Percentiles rank a stretch among this genome's conserved stretches.
phyloP scores from a whole-genome alignment of 208 protist genomes.

The Chromosphaera perkinsii region DNA sequence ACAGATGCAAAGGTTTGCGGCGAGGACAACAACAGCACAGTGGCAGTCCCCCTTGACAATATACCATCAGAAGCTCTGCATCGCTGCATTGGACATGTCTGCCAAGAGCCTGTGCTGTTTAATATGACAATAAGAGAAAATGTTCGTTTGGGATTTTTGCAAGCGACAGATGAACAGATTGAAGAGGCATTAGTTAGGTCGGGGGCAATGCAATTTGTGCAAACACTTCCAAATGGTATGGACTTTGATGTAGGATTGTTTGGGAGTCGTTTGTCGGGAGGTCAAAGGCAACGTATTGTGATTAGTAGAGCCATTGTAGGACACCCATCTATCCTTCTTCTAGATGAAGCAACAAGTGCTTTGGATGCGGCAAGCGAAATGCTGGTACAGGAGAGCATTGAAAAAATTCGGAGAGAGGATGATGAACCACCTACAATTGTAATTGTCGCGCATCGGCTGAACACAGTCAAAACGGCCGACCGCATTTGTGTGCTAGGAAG shows the following conservation, averaged over 20 bases:
- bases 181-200: conserved; percentile 30
- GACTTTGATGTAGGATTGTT: conserved; percentile 45
- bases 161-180: conserved; percentile 41
- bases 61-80: too few relatives aligned
- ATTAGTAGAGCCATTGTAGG: conserved; percentile 33
- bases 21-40: too few relatives aligned
- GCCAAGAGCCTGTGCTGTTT: conserved; percentile 40
- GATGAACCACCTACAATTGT: too few relatives aligned
- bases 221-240: conserved; percentile 34
- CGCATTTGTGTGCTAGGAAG: too few relatives aligned
- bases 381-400: conserved; percentile 26
- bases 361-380: conserved; percentile 43
- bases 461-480: too few relatives aligned
- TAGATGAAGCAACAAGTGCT: conserved; percentile 48
- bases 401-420: too few relatives aligned
- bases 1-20: too few relatives aligned
- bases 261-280: conserved; percentile 39
- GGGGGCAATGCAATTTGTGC: conserved; percentile 51
- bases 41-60: too few relatives aligned
- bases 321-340: conserved; percentile 28
- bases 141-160: conserved; percentile 12
- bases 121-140: conserved; percentile 30
- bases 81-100: conserved; percentile 42
- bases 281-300: conserved; percentile 39
- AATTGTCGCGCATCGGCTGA: too few relatives aligned